Evolutionary conservation across 164 flowering plant species (phyloP), one percentile per base, ranked within the genome.

Genomic region (Liquidambar formosana): DNA sequence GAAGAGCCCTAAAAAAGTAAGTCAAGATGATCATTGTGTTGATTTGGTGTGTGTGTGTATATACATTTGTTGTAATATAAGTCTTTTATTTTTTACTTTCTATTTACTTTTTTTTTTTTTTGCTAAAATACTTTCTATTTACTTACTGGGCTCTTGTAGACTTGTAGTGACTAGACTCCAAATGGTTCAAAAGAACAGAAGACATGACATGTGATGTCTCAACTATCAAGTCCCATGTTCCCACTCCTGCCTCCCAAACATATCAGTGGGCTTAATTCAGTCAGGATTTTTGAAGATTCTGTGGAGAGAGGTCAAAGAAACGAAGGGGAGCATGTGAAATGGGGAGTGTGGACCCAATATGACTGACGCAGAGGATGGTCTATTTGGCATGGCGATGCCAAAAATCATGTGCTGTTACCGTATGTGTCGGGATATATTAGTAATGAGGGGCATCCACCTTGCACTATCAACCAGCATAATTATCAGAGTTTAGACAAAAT

Each of bases 201-300:
- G 61, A 47, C 69, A 66, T 38, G 61, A 54, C 69, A 54, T 66
- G 69, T 66, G 69, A 53, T 66, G 69, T 66, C 60, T 66, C 11
- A 12, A 38, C 15, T 10, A 26, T 13, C 6, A 54, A 49, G 26
- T 49, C 67, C 67, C 67, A 64, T 43, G 57, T 64, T 47, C 60
- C 43, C 59, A 53, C 47, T 26, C n/a, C n/a, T n/a, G n/a, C n/a
- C n/a, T n/a, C n/a, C 41, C 41, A 33, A 33, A 33, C 41, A 33
- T 2, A 33, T 33, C 41, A 33, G 41, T 33, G 41, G 41, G 41
- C 41, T 2, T 2, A 33, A 2, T 2, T 33, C 4, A 33, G 41
- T 33, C 41, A 33, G 41, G 41, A 33, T 2, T 33, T 33, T 33
- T 33, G 41, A 33, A 33, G 41, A 33, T 33, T 33, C 41, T 2